Conservation (phyloP, 306 rosid genomes). For the Delonix regia region DNA sequence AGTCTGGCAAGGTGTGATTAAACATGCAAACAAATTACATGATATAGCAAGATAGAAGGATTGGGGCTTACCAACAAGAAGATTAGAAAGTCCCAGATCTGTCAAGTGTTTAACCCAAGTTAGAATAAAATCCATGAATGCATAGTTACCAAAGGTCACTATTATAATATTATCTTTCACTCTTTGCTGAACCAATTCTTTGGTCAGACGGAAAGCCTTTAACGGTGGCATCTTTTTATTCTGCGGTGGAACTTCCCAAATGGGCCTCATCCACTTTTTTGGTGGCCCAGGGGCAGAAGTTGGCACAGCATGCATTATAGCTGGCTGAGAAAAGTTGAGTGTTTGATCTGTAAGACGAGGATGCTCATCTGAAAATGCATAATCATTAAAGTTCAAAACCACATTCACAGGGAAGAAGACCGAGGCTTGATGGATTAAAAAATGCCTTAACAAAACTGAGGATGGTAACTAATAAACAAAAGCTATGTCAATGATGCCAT, state of each 20-base stretch:
- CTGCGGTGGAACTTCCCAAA: constrained; percentile 62
- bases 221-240: constrained; percentile 67
- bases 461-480: not conserved
- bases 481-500: not conserved
- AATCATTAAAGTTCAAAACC: constrained; percentile 28
- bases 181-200: constrained; percentile 75
- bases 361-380: constrained; percentile 50
- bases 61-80: constrained; percentile 81
- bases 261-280: constrained; percentile 41
- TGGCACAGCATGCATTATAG: constrained; percentile 27
- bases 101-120: constrained; percentile 91
- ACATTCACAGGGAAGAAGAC: not conserved
- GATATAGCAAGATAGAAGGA: not conserved
- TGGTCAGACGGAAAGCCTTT: constrained; percentile 60
- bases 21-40: constrained; percentile 17
- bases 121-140: constrained; percentile 95
- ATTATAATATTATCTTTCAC: constrained; percentile 79
- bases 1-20: constrained; percentile 19
- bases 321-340: constrained; percentile 46
- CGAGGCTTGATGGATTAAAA: constrained; percentile 20
- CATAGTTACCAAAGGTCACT: constrained; percentile 94
- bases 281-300: constrained; percentile 36
- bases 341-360: constrained; percentile 40
- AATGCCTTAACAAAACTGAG: constrained; percentile 18
- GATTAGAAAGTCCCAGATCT: constrained; percentile 73